Evolutionary conservation across 2,329 filamentous ascomycete genomes (phyloP), one percentile per base, ranked within the genome.

Genomic region (Periglandula ipomoeae): DNA sequence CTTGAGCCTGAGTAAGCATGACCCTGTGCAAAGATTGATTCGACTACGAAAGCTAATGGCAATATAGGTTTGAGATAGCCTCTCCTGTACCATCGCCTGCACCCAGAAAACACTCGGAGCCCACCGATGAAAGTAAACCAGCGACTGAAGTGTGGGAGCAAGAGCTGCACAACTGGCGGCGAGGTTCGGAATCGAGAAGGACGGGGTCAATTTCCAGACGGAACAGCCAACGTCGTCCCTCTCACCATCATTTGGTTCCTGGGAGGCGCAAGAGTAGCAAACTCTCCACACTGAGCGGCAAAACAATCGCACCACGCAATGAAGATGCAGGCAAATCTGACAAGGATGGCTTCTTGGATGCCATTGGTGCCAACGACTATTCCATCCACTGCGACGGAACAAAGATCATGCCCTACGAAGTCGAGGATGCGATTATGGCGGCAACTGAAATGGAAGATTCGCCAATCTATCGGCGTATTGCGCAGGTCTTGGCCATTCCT

Each of bases 301-400:
- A 23, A 20, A 41, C 20, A 5, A 10, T 41, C 11, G 38, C 38
- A 24, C 38, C 38, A 72, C 72, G 37, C 71, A 75, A 48, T 65
- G 73, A 54, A 72, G 71, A 4, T 13, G 38, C 15, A 6, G 38
- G 23, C 22, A 70, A 72, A 47, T 59, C 73, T 32, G 72, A 75
- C 52, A 50, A 59, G 1, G 66, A 72, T 8, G 69, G 71, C 30
- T 75, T 69, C 54, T 62, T 75, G 1, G 73, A 67, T 58, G 69
- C 75, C 53, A 75, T 71, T 4, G 72, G 72, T 11, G 65, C 72
- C n/a, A 72, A 64, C 55, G 75, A 75, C 53, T 72, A 75, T 48
- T 69, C 74, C 51, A 74, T 76, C 59, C 74, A 75, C 55, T 68
- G 73, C 19, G 73, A 73, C 40, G 73, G 73, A 24, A 72, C 75